phyloP scores from a whole-genome alignment of 1,284 basidiomycete genomes.

The Leccinum pachyderme region DNA sequence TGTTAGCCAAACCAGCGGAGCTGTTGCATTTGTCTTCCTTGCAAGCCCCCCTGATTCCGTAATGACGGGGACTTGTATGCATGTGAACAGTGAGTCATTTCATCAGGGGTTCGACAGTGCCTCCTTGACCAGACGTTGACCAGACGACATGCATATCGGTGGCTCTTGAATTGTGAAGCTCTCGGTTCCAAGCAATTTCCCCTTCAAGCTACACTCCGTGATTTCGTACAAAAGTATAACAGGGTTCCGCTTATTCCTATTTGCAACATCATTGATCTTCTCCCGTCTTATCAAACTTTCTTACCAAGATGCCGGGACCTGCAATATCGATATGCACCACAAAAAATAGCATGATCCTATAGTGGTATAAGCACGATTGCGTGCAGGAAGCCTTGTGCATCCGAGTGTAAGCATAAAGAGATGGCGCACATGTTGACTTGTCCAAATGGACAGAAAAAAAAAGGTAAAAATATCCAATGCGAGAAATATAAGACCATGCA shows the following conservation, averaged over 20 bases:
- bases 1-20: slow-evolving; percentile 56
- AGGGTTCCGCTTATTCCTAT: background rate
- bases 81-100: slow-evolving; percentile 31
- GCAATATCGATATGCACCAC: background rate
- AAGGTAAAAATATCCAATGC: slow-evolving; percentile 3
- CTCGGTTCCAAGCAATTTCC: background rate
- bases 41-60: slow-evolving; percentile 41
- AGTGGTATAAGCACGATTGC: slow-evolving; percentile 2
- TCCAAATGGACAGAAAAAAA: background rate
- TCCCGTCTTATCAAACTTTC: slow-evolving; percentile 4
- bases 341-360: background rate
- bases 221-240: slow-evolving; percentile 1
- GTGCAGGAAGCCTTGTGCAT: background rate
- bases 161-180: slow-evolving; percentile 15
- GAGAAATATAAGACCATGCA: slow-evolving; percentile 7
- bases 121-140: slow-evolving; percentile 3
- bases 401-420: slow-evolving; percentile 1
- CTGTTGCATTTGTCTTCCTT: slow-evolving; percentile 48
- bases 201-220: background rate
- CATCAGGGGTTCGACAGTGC: background rate
- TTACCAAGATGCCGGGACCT: slow-evolving; percentile 7
- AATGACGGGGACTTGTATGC: slow-evolving; percentile 36
- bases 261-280: slow-evolving; percentile 3
- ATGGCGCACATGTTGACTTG: background rate
- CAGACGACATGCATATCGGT: slow-evolving; percentile 8